phyloP scores from a whole-genome alignment of 345 rosid genomes.

The Brassica juncea region DNA sequence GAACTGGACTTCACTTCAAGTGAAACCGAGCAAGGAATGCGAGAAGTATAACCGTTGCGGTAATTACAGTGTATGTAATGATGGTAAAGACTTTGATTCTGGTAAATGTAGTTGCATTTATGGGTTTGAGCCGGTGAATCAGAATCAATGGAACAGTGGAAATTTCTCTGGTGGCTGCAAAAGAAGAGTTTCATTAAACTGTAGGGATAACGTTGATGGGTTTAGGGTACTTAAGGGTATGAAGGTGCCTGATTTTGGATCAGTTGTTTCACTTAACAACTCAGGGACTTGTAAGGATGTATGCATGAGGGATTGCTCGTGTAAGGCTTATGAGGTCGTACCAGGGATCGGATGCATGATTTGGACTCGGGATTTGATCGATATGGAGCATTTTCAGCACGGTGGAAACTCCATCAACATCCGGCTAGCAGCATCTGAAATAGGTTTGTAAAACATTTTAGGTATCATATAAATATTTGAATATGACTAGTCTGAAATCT shows the following conservation, averaged over 20 bases:
- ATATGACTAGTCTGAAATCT: not conserved
- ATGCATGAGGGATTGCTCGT: constrained; percentile 53
- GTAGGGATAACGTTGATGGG: constrained; percentile 39
- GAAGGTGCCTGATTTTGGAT: constrained; percentile 54
- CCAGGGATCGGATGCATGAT: constrained; percentile 50
- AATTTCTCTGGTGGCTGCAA: constrained; percentile 49
- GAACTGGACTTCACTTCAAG: constrained; percentile 44
- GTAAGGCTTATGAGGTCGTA: constrained; percentile 54
- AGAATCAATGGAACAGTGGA: constrained; percentile 37
- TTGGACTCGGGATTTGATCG: constrained; percentile 52
- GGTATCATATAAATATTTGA: not conserved
- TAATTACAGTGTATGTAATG: constrained; percentile 48
- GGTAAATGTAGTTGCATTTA: constrained; percentile 49
- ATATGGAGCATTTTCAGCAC: constrained; percentile 30
- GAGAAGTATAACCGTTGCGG: constrained; percentile 50
- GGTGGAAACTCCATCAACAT: constrained; percentile 42
- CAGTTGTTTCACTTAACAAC: constrained; percentile 47
- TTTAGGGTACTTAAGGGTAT: constrained; percentile 53
- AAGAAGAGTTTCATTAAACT: constrained; percentile 38
- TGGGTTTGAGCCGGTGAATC: constrained; percentile 23
- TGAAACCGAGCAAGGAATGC: constrained; percentile 48
- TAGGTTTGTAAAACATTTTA: constrained; percentile 43
- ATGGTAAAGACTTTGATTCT: constrained; percentile 24
- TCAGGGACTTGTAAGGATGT: constrained; percentile 50
- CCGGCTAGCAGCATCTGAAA: constrained; percentile 47